Conservation (phyloP, 2,329 filamentous ascomycete species). For the Talaromyces albobiverticillius region DNA sequence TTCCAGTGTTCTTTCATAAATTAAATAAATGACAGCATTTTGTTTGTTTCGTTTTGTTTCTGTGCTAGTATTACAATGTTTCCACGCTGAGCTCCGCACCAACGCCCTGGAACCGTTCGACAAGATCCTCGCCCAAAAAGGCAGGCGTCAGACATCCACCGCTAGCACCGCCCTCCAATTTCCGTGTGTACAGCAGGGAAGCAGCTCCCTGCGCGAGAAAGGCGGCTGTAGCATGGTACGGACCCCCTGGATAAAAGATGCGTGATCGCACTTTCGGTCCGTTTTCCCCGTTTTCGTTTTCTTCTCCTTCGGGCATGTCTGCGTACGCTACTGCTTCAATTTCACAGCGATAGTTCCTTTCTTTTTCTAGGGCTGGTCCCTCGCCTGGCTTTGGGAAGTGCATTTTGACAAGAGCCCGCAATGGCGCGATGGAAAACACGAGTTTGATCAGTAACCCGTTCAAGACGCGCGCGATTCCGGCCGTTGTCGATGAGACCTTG, state of each 20-base stretch:
- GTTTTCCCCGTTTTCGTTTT: neutral
- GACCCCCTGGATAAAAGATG: neutral
- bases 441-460: neutral
- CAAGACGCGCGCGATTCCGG: neutral
- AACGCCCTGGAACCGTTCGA: neutral
- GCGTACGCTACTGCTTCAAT: neutral
- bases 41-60: too few relatives aligned
- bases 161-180: neutral
- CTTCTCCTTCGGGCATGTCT: too few relatives aligned
- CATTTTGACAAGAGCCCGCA: neutral
- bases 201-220: neutral
- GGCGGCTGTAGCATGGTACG: slow-evolving; percentile 1
- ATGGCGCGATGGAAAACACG: neutral
- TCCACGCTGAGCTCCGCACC: slow-evolving; percentile 2
- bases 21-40: too few relatives aligned
- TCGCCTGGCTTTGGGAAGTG: neutral
- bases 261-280: neutral
- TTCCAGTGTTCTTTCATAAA: too few relatives aligned
- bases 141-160: slow-evolving; percentile 1
- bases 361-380: neutral
- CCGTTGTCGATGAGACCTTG: neutral
- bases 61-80: too few relatives aligned
- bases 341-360: neutral
- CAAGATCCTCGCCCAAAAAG: neutral
- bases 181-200: neutral